Base-by-base conservation (phyloP, 2,329 filamentous ascomycete species). In the Parastagonospora avenae region DNA sequence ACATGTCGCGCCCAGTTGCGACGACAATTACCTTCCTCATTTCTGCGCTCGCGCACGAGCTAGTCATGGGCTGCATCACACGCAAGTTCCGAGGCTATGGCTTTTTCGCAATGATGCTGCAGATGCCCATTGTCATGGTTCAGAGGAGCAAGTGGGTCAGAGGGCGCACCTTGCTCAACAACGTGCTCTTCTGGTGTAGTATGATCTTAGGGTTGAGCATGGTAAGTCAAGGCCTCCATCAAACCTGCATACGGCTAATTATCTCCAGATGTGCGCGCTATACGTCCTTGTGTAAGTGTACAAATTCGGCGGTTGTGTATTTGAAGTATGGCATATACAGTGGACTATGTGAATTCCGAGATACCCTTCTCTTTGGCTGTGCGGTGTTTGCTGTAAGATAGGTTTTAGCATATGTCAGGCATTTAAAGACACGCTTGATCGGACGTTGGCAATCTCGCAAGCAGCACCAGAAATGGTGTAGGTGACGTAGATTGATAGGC, bases 61-160 rank as follows among this genome's bases (percentile, higher is more conserved):
- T 99, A 50, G 90, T 99, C 66, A 96, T 99, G 90, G 92, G 90
- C 7, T 97, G 93, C 73, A 97, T 99, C 71, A 97, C 92, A 24
- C 93, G 97, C 80, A 97, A 99, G 78, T 80, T 97, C 39, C 81
- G 94, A 32, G 94, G 94, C 10, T 99, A 97, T 69, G 94, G 93
- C 8, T 96, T 97, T 70, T 68, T 95, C 15, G 89, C 91, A 55
- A 94, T 97, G 86, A 97, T 99, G 94, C 77, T 95, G 55, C 94
- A 99, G 79, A 82, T 97, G 62, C 94, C 94, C 0, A 94, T 97
- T 60, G 90, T 97, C n/a, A 85, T 92, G 73, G 78, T 97, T 28
- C 94, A 97, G 78, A 84, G 90, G 55, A 92, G 89, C 4, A 84
- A 80, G 54, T 91, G 85, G 79, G 85, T 97, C 32, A 83, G 86